These are phyloP conservation scores for Jaapia argillacea DNA, from an alignment of 768 basidiomycete genomes.

Conservation along the genomic window DNA sequence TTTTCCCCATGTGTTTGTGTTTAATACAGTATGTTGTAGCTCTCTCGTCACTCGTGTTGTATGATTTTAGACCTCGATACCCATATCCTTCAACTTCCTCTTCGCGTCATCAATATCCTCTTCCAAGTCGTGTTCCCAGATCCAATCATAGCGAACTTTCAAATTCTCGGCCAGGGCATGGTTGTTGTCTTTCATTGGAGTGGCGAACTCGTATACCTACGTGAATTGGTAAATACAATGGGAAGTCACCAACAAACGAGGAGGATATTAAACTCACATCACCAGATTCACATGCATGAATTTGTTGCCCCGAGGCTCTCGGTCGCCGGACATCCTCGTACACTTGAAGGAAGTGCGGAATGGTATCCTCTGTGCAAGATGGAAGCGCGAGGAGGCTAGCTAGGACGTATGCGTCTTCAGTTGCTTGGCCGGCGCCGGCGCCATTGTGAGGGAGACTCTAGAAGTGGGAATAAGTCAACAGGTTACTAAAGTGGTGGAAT, in stretches of 20 bases:
- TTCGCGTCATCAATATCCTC: neutral
- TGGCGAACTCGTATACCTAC: neutral
- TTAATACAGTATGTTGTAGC: too few relatives aligned
- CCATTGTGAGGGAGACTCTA: neutral
- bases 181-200: neutral
- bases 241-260: neutral
- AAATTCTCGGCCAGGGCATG: neutral
- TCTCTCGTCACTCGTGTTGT: too few relatives aligned
- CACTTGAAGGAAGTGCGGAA: neutral
- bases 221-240: neutral
- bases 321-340: neutral
- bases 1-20: too few relatives aligned
- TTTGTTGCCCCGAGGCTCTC: neutral
- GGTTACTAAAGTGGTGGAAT: too few relatives aligned
- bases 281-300: neutral
- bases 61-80: neutral
- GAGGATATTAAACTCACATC: neutral
- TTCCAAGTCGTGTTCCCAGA: constrained; percentile 1
- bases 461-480: neutral
- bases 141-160: neutral
- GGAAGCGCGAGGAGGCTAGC: neutral
- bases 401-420: constrained; percentile 1
- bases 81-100: neutral
- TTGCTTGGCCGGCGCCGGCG: constrained; percentile 1
- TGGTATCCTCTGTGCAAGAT: neutral